These are phyloP conservation scores for Aspergillus sp. DNA, from an alignment of 2,329 filamentous ascomycete species.

Conservation along the genomic window DNA sequence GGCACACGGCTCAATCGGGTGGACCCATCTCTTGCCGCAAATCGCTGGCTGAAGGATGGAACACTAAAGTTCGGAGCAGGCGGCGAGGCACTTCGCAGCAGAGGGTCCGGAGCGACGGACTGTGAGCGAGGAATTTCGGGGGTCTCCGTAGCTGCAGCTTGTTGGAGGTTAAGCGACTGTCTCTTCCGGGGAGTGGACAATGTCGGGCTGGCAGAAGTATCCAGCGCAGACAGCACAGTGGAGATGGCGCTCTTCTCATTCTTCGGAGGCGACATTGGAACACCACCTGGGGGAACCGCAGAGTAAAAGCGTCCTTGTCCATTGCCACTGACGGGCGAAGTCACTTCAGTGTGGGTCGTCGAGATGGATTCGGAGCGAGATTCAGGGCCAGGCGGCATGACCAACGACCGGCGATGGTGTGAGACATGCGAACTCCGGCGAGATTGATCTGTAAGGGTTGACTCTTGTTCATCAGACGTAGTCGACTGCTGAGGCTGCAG, in stretches of 20 bases:
- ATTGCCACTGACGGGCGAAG: constrained; percentile 7
- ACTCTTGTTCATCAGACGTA: constrained; percentile 26
- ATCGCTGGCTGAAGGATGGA: constrained; percentile 41
- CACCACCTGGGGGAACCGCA: constrained; percentile 14
- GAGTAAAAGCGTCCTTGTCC: constrained; percentile 18
- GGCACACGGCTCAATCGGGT: constrained; percentile 14
- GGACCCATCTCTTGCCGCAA: constrained; percentile 23
- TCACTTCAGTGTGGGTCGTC: constrained; percentile 26
- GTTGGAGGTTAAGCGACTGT: constrained; percentile 25
- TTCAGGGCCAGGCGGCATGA: constrained; percentile 18
- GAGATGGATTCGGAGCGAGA: constrained; percentile 31
- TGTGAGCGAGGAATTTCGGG: constrained; percentile 20
- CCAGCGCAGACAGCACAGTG: constrained; percentile 15
- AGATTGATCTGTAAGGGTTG: constrained; percentile 24
- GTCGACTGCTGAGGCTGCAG: constrained; percentile 27
- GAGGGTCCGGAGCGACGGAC: constrained; percentile 25
- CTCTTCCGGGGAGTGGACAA: constrained; percentile 25
- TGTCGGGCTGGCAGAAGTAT: constrained; percentile 20
- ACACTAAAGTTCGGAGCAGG: constrained; percentile 44
- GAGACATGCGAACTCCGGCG: constrained; percentile 30
- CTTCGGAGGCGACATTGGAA: constrained; percentile 18
- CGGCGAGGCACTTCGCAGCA: constrained; percentile 31
- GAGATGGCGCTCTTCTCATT: constrained; percentile 11
- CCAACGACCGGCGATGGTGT: constrained; percentile 28
- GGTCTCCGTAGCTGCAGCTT: constrained; percentile 18